Evolutionary conservation across 495 filamentous ascomycete genomes (phyloP).

Genomic region (Letharia columbiana): DNA sequence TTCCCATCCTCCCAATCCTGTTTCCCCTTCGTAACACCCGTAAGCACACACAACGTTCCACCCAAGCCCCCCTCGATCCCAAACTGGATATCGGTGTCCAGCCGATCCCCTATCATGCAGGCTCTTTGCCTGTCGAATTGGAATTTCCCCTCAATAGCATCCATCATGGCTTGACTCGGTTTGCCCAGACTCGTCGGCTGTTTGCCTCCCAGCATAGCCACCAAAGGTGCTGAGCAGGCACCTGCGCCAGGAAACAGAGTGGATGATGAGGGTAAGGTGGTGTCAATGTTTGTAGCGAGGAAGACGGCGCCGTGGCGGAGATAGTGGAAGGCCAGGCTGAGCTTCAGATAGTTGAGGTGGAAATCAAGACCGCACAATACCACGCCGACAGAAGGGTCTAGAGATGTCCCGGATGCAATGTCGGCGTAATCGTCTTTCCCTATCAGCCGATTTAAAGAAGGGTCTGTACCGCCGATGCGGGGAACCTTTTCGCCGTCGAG

Average conservation of each 20-base stretch:
- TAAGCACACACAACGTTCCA: constrained; percentile 84
- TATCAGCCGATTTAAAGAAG: constrained; percentile 63
- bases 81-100: constrained; percentile 95
- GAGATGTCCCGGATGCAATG: constrained; percentile 63
- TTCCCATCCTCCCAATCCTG: constrained; percentile 64
- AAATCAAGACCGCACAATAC: constrained; percentile 88
- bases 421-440: constrained; percentile 66
- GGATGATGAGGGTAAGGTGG: constrained; percentile 69
- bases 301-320: constrained; percentile 75
- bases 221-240: constrained; percentile 66
- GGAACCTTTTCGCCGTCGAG: constrained; percentile 65
- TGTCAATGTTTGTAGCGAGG: constrained; percentile 87
- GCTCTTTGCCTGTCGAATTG: constrained; percentile 71
- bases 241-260: constrained; percentile 89
- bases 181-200: constrained; percentile 78
- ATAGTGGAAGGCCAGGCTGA: constrained; percentile 76
- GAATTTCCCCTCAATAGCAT: constrained; percentile 94
- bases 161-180: constrained; percentile 98
- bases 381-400: constrained; percentile 81
- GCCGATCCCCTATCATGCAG: constrained; percentile 93
- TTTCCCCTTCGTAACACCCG: constrained; percentile 74
- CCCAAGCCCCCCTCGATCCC: constrained; percentile 85
- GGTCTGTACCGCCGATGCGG: constrained; percentile 86
- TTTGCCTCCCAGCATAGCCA: constrained; percentile 59
- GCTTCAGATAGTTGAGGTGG: constrained; percentile 90